phyloP scores from a whole-genome alignment of 108 stramenopile species.

The Nitzschia sp. region DNA sequence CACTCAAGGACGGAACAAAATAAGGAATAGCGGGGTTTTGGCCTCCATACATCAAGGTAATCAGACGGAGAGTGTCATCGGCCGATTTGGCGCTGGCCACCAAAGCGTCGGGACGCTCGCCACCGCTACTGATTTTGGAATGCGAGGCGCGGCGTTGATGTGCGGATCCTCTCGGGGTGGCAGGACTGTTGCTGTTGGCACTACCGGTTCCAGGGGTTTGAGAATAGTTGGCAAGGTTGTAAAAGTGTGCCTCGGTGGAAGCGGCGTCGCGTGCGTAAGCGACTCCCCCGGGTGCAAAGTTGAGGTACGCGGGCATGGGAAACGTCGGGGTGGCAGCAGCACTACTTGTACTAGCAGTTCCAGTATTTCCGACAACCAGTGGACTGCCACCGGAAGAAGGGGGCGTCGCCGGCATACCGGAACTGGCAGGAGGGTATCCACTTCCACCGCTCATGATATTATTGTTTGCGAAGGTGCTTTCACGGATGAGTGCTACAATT shows the following conservation, averaged over 20 bases:
- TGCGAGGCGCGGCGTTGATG: not conserved
- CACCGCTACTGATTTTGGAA: not conserved
- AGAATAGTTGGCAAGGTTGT: not conserved
- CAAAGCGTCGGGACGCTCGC: constrained; percentile 30
- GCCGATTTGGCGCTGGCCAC: constrained; percentile 53
- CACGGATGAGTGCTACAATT: too few relatives aligned
- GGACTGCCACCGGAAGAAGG: too few relatives aligned
- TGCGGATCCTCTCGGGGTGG: not conserved
- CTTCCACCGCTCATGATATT: too few relatives aligned
- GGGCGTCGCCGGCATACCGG: too few relatives aligned
- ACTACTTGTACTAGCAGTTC: not conserved
- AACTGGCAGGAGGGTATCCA: too few relatives aligned
- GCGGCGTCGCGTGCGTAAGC: not conserved
- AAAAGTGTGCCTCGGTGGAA: not conserved
- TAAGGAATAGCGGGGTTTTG: constrained; percentile 26
- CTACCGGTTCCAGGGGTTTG: not conserved
- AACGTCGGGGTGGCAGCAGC: constrained; percentile 20
- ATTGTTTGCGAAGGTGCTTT: too few relatives aligned
- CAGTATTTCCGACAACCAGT: too few relatives aligned
- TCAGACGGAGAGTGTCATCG: constrained; percentile 48
- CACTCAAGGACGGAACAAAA: constrained; percentile 68
- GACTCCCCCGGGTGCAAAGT: constrained; percentile 72
- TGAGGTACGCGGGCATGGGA: constrained; percentile 73
- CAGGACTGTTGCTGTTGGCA: not conserved
- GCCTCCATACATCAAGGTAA: not conserved